Base-by-base conservation (phyloP, 2,329 filamentous ascomycete species). In the Zymoseptoria ardabiliae region DNA sequence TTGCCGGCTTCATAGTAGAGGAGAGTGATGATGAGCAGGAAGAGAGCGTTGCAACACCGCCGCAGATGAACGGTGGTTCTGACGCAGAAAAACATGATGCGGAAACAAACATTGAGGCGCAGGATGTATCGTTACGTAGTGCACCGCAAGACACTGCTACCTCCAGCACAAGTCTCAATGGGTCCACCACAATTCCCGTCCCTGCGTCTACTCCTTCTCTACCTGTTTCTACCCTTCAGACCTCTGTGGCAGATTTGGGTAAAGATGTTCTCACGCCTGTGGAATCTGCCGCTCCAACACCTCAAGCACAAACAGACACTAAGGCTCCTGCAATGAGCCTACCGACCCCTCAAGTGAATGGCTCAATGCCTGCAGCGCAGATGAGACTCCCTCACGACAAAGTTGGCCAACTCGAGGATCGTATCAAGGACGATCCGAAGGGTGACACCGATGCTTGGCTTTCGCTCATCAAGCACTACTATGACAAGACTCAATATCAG, bases 391-490 rank as follows among this genome's bases (percentile, higher is more conserved):
- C 88, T 58, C 83, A 87, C 76, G 89, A 96, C 75, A 84, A 83
- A 65, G 81, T 93, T 68, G 86, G 88, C 59, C 84, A 92, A 60
- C 81, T 97, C 70, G 93, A 99, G 78, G 90, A 94, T 73, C 87
- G 93, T 71, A 88, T 97, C 73, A 87, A 88, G 72, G 90, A 97
- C 70, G 94, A 99, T 71, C 90, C 93, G 17, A 89, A 91, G 69
- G 94, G 93, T 70, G 92, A 97, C 68, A 85, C 94, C 75, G 89
- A 94, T 72, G 91, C 93, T 30, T 99, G 94, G 94, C 78, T 95
- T 69, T 83, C 84, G 65, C 81, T 99, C 71, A 93, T 99, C 72
- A 83, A 84, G 66, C 91, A 97, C 72, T 85, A 96, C 74, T 88
- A 88, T 67, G 86, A 84, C 69, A 89, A 88, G 69, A 89, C 89